Conservation (phyloP, 164 flowering plant species). For the Platanus orientalis region DNA sequence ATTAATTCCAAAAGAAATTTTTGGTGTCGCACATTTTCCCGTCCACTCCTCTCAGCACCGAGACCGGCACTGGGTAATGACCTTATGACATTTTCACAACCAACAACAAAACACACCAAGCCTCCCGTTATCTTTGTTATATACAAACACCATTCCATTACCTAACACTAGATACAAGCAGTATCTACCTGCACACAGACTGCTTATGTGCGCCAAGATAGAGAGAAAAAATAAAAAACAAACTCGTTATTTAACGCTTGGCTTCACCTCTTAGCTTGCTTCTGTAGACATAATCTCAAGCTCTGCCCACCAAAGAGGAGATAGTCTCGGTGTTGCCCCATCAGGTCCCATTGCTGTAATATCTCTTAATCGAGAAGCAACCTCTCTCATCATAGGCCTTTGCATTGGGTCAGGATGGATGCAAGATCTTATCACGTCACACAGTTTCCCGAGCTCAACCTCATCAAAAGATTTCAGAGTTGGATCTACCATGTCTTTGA, state of each 20-base stretch:
- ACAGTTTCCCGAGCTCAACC: conserved; percentile 44
- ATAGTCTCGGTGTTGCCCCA: conserved; percentile 53
- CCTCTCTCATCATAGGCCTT: conserved; percentile 59
- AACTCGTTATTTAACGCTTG: background rate
- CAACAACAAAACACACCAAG: background rate
- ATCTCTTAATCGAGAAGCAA: conserved; percentile 43
- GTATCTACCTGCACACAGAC: conserved; percentile 8
- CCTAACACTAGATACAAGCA: conserved; percentile 8
- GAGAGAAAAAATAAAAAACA: background rate
- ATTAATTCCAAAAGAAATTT: no score
- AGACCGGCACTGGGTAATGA: no score
- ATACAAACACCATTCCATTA: conserved; percentile 8
- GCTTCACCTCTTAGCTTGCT: conserved; percentile 16
- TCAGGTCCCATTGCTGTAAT: conserved; percentile 58
- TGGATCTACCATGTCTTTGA: conserved; percentile 57
- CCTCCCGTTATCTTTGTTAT: conserved; percentile 5
- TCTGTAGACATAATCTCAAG: conserved; percentile 66
- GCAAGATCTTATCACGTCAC: conserved; percentile 47
- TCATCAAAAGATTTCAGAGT: conserved; percentile 40
- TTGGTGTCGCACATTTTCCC: no score
- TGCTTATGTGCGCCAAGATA: conserved; percentile 6
- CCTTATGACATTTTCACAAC: no score
- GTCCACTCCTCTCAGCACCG: no score
- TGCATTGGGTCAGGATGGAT: conserved; percentile 33
- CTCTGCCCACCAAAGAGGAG: conserved; percentile 97